Evolutionary conservation across 192 early-diverging fungal genomes (phyloP).

Genomic region (Helicostylum pulchrum): DNA sequence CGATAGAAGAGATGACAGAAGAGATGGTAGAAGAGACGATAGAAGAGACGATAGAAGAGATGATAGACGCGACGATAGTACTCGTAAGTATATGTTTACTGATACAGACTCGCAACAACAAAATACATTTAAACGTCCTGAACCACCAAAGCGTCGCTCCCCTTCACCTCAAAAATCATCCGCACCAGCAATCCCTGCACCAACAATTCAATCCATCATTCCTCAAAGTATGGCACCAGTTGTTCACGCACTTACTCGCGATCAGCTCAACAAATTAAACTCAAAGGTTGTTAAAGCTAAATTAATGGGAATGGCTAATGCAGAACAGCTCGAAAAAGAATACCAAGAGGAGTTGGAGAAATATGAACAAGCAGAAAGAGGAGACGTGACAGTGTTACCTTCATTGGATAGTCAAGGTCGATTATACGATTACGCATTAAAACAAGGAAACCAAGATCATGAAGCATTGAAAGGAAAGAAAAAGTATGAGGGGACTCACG

Average conservation of each 20-base stretch:
- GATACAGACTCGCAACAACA: not conserved
- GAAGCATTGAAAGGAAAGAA: conserved; percentile 40
- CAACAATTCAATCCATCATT: not conserved
- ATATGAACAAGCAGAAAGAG: conserved; percentile 24
- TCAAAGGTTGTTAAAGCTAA: conserved; percentile 79
- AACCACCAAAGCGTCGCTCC: conserved; percentile 12
- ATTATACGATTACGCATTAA: conserved; percentile 50
- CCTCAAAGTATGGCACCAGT: conserved; percentile 10
- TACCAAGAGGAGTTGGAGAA: conserved; percentile 60
- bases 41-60: conserved; percentile 9
- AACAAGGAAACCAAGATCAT: conserved; percentile 17
- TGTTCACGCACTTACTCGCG: conserved; percentile 38
- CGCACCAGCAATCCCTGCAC: not conserved
- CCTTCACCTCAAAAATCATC: conserved; percentile 11
- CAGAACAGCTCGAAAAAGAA: conserved; percentile 63
- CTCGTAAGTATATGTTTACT: conserved; percentile 33
- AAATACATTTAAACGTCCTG: conserved; percentile 5
- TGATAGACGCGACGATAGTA: conserved; percentile 5
- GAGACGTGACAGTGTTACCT: conserved; percentile 41
- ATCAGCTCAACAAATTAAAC: conserved; percentile 84
- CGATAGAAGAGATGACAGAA: not conserved
- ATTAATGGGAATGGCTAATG: conserved; percentile 62
- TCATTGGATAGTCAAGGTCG: conserved; percentile 53
- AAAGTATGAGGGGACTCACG: conserved; percentile 53
- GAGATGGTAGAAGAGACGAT: not conserved